Evolutionary conservation across 768 basidiomycete species (phyloP).

Genomic region (Boletellus sp.): DNA sequence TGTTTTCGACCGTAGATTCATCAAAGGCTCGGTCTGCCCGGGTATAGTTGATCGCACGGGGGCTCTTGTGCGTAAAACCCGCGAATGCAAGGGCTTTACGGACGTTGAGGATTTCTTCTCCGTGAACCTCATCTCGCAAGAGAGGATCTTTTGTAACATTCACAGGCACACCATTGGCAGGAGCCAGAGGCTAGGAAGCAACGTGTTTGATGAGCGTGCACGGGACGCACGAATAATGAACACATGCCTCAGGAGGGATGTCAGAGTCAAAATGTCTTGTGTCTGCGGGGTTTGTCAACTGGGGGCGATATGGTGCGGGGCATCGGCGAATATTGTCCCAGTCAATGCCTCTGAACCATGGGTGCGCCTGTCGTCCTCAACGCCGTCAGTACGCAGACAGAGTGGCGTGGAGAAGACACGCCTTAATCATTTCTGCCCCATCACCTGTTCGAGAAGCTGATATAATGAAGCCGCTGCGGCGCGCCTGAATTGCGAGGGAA

Average conservation of each 20-base stretch:
- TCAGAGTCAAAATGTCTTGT: constrained; percentile 95
- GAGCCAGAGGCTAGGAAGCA: constrained; percentile 70
- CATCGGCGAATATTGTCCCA: constrained; percentile 83
- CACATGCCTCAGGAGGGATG: constrained; percentile 81
- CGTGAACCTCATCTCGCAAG: constrained; percentile 80
- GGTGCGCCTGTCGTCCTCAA: constrained; percentile 55
- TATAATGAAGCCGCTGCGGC: constrained; percentile 68
- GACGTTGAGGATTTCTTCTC: constrained; percentile 81
- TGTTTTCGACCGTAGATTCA: constrained; percentile 48
- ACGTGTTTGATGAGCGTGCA: constrained; percentile 29
- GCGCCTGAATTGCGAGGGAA: constrained; percentile 68
- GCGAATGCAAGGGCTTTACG: constrained; percentile 90
- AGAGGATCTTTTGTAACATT: constrained; percentile 89
- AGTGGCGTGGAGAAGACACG: constrained; percentile 29
- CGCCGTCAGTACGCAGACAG: constrained; percentile 16
- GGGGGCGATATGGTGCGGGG: constrained; percentile 85
- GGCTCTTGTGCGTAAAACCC: constrained; percentile 88
- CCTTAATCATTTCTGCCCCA: constrained; percentile 91
- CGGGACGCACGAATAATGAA: constrained; percentile 24
- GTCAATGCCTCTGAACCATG: constrained; percentile 90
- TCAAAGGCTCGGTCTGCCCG: constrained; percentile 73
- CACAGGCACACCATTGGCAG: constrained; percentile 78
- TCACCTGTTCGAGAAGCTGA: constrained; percentile 56
- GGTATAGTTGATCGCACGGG: constrained; percentile 72
- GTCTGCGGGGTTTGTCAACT: constrained; percentile 77